Conservation (phyloP, 208 protist genomes). For the Trichomonas tenax region DNA sequence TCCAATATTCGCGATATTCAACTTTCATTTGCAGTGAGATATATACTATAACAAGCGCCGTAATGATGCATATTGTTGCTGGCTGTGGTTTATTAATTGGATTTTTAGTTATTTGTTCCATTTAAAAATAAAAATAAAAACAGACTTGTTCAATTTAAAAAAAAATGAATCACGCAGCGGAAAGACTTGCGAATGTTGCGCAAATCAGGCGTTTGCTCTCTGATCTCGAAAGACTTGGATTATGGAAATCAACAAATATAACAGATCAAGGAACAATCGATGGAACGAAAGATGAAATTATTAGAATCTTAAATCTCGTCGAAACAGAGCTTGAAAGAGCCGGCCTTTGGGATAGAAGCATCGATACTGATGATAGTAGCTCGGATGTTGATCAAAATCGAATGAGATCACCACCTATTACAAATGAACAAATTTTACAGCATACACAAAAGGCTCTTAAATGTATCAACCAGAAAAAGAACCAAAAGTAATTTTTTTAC, state of each 20-base stretch:
- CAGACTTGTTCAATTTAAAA: not conserved
- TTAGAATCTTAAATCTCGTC: not conserved
- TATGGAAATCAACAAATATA: not conserved
- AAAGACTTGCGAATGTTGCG: not conserved
- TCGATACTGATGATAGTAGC: not conserved
- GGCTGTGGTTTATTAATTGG: not conserved
- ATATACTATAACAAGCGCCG: not conserved
- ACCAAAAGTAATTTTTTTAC: not conserved
- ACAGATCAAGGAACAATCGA: constrained; percentile 16
- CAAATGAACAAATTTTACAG: not conserved
- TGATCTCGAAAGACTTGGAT: not conserved
- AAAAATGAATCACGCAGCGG: not conserved
- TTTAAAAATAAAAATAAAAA: not conserved
- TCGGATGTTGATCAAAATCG: not conserved
- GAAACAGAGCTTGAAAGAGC: constrained; percentile 14
- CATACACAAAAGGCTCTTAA: not conserved
- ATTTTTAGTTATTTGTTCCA: not conserved
- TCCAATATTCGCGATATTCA: not conserved
- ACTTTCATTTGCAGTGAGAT: not conserved
- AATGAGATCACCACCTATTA: not conserved
- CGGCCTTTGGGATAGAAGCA: constrained; percentile 5
- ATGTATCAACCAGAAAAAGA: not conserved
- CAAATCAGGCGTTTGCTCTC: not conserved
- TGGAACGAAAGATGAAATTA: not conserved
- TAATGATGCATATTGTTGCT: not conserved